These are phyloP conservation scores for Akebia trifoliata DNA, from an alignment of 164 flowering plant species.

Conservation along the genomic window DNA sequence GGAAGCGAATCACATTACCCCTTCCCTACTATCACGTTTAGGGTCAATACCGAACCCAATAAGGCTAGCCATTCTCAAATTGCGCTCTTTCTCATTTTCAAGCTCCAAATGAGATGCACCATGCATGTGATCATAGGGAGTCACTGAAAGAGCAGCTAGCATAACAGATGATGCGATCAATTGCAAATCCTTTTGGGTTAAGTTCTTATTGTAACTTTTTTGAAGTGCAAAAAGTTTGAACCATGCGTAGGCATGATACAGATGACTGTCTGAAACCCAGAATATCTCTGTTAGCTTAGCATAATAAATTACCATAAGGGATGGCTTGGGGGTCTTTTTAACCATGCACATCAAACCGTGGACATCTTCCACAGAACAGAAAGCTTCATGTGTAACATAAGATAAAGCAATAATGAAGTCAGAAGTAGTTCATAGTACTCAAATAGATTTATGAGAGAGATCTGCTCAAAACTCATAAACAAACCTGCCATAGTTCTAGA, in stretches of 20 bases:
- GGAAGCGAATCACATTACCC: conserved; percentile 40
- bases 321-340: conserved; percentile 86
- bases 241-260: conserved; percentile 98
- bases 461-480: background rate
- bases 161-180: conserved; percentile 88
- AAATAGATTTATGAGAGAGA: background rate
- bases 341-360: conserved; percentile 96
- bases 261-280: conserved; percentile 73
- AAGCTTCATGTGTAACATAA: conserved; percentile 70
- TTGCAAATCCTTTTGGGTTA: conserved; percentile 84
- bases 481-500: conserved; percentile 94
- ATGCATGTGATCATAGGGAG: conserved; percentile 53
- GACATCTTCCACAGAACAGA: conserved; percentile 90
- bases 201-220: conserved; percentile 80
- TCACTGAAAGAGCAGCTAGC: conserved; percentile 75
- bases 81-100: conserved; percentile 87
- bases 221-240: conserved; percentile 75
- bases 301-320: conserved; percentile 82
- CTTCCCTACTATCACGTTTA: conserved; percentile 69
- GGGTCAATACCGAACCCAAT: conserved; percentile 73
- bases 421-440: background rate
- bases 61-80: conserved; percentile 72
- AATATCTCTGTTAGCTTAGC: conserved; percentile 85
- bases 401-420: background rate
- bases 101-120: conserved; percentile 82